A percentile compares a stretch with the other conserved stretches of the same genome.
phyloP scores from a whole-genome alignment of 768 basidiomycete species.

The Rhodocollybia butyracea region DNA sequence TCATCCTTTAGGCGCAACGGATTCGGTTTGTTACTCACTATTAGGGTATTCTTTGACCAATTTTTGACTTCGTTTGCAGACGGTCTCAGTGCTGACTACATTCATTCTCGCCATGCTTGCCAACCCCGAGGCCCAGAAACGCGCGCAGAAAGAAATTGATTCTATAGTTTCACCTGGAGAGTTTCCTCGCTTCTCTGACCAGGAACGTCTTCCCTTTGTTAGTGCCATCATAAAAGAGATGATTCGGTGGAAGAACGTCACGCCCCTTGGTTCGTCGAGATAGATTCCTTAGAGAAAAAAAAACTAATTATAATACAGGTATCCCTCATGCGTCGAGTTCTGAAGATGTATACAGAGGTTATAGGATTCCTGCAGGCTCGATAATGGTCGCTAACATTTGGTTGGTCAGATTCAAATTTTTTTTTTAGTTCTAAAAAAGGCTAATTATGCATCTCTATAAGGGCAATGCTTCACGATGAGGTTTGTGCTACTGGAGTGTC shows the following conservation, averaged over 20 bases:
- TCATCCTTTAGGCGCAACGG: conserved; percentile 3
- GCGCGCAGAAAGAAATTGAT: conserved; percentile 12
- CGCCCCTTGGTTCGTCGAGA: conserved; percentile 1
- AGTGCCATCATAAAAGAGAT: conserved; percentile 15
- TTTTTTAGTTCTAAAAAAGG: not conserved
- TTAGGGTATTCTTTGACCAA: not conserved
- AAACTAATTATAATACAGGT: conserved; percentile 4
- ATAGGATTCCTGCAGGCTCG: conserved; percentile 25
- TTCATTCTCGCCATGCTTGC: conserved; percentile 11
- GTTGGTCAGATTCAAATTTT: not conserved
- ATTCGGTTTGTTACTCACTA: conserved; percentile 7
- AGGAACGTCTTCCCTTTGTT: conserved; percentile 14
- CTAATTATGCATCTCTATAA: not conserved
- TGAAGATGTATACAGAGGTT: conserved; percentile 26
- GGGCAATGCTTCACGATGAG: conserved; percentile 26
- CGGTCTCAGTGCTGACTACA: conserved; percentile 7
- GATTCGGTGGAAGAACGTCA: conserved; percentile 7
- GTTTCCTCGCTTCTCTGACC: conserved; percentile 13
- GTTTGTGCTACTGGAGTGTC: not conserved
- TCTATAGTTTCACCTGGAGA: conserved; percentile 5
- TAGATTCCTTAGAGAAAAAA: not conserved
- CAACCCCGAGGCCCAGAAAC: conserved; percentile 7
- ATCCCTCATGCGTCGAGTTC: conserved; percentile 20
- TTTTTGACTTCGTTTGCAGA: not conserved
- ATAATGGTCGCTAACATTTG: conserved; percentile 25